Conservation (phyloP, 345 rosid species). For the Mallotus nudiflorus region DNA sequence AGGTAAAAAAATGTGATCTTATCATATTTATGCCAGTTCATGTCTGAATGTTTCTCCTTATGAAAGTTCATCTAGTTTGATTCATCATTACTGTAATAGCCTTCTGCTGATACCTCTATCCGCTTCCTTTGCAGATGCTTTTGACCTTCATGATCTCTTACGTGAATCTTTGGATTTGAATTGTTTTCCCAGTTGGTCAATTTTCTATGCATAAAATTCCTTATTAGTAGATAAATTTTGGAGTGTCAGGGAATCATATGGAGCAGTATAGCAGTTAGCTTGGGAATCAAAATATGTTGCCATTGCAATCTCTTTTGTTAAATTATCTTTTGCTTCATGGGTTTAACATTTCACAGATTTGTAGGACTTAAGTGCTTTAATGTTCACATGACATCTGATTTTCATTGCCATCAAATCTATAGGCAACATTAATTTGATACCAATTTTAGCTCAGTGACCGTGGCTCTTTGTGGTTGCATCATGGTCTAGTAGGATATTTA, state of each 20-base stretch:
- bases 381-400: background rate
- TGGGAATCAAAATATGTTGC: background rate
- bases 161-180: background rate
- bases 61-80: background rate
- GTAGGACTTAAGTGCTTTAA: background rate
- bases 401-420: background rate
- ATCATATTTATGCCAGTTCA: background rate
- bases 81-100: background rate
- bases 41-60: background rate
- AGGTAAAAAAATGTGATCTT: slow-evolving; percentile 38
- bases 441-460: slow-evolving; percentile 1
- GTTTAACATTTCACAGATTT: background rate
- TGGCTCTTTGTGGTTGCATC: background rate
- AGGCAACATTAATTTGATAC: background rate
- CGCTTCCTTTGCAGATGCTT: background rate
- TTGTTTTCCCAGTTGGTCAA: background rate
- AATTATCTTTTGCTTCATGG: background rate
- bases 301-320: background rate
- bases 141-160: background rate
- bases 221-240: background rate
- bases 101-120: background rate
- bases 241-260: background rate
- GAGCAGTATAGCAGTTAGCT: background rate
- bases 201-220: background rate
- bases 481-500: background rate